Conservation (phyloP, 2,329 filamentous ascomycete species). For the Dryadomyces quercivorus region DNA sequence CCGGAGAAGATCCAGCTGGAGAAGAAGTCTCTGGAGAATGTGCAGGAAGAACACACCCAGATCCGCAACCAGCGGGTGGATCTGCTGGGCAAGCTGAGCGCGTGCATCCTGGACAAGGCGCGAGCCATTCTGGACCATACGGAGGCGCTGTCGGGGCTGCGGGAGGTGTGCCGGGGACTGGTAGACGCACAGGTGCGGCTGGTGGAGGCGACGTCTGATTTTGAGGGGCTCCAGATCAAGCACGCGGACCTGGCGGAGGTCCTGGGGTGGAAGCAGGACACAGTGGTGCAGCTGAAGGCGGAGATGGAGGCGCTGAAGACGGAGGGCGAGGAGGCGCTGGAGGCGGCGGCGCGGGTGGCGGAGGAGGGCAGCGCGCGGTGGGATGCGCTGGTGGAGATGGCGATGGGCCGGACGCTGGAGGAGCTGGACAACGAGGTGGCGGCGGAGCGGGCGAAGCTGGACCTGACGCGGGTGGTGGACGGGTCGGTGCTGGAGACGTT, state of each 20-base stretch:
- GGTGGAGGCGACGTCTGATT: slow-evolving; percentile 76
- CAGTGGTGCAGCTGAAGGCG: slow-evolving; percentile 25
- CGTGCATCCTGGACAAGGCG: slow-evolving; percentile 42
- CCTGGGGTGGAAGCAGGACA: slow-evolving; percentile 33
- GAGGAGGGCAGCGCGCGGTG: slow-evolving; percentile 24
- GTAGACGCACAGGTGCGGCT: slow-evolving; percentile 58
- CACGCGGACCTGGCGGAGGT: slow-evolving; percentile 46
- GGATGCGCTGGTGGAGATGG: slow-evolving; percentile 30
- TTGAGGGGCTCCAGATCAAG: slow-evolving; percentile 52
- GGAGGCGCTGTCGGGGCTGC: slow-evolving; percentile 50
- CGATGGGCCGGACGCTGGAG: slow-evolving; percentile 40
- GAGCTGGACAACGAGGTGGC: slow-evolving; percentile 62
- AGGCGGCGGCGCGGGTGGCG: slow-evolving; percentile 27
- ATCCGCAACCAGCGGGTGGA: slow-evolving; percentile 21
- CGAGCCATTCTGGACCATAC: slow-evolving; percentile 39
- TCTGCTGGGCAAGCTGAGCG: slow-evolving; percentile 31
- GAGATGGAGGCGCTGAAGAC: slow-evolving; percentile 4
- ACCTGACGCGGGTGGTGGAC: slow-evolving; percentile 69
- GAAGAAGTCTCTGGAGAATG: slow-evolving; percentile 20
- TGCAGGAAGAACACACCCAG: slow-evolving; percentile 18
- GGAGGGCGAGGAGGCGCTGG: slow-evolving; percentile 1
- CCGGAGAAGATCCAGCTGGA: slow-evolving; percentile 50
- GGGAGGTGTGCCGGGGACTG: slow-evolving; percentile 47
- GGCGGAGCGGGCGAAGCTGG: slow-evolving; percentile 61
- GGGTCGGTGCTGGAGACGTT: slow-evolving; percentile 66